Conservation (phyloP, 768 basidiomycete species). For the Tulasnella sp. region DNA sequence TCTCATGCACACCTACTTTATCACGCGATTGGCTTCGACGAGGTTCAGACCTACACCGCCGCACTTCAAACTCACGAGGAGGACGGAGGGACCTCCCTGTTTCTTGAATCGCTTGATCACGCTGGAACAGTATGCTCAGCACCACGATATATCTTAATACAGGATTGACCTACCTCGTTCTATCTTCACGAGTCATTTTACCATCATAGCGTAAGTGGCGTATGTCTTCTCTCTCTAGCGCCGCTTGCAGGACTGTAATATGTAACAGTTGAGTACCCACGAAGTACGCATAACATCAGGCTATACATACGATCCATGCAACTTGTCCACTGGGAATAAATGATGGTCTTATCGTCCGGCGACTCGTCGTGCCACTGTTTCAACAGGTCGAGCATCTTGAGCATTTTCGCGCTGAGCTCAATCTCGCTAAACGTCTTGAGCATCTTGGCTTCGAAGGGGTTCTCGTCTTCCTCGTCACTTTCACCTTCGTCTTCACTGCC, state of each 20-base stretch:
- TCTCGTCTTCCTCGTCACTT: background rate
- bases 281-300: background rate
- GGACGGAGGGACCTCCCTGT: conserved; percentile 42
- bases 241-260: conserved; percentile 34
- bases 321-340: conserved; percentile 65
- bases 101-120: conserved; percentile 43
- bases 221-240: conserved; percentile 48
- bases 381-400: conserved; percentile 20
- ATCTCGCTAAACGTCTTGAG: conserved; percentile 21
- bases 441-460: conserved; percentile 4
- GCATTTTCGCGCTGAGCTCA: conserved; percentile 63
- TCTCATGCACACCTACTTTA: background rate
- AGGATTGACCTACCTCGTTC: conserved; percentile 30
- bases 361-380: conserved; percentile 27
- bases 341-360: conserved; percentile 55
- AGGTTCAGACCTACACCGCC: conserved; percentile 46
- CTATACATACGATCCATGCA: conserved; percentile 42
- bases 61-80: conserved; percentile 35
- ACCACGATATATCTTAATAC: background rate
- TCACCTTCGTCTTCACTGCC: no score
- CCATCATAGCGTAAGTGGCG: conserved; percentile 52
- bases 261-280: background rate
- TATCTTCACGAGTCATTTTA: conserved; percentile 43
- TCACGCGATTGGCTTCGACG: conserved; percentile 15
- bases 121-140: background rate